Base-by-base conservation (phyloP, 345 rosid genomes). In the Gossypium longicalyx region DNA sequence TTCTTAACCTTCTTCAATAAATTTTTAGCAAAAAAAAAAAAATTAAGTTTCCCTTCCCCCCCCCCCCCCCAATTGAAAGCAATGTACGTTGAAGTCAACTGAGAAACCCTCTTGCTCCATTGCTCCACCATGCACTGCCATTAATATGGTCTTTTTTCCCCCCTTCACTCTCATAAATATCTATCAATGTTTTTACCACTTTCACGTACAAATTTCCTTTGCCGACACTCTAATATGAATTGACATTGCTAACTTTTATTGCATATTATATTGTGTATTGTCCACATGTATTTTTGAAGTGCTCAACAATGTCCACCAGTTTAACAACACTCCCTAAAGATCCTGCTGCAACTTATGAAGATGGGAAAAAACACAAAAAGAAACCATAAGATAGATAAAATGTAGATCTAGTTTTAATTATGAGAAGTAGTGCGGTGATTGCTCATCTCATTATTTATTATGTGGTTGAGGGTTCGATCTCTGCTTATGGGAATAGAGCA, bases 201-300 rank as follows among this genome's bases (percentile, higher is more conserved):
- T 8, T 54, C 9, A 9, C 22, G 59, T 54, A 3, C 23, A 75
- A 65, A 29, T 56, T 79, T 76, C 83, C 82, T 70, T 52, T 80
- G 82, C 87, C 82, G 84, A 83, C 86, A 81, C 73, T 44, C 41
- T 34, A 34, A 4, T 29, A 29, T 19, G 3, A 58, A 12, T 62
- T 70, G 58, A 10, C 59, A 27, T 51, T 27, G 45, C 16, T 27
- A 51, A 51, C 72, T 51, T 56, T 69, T 16, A 51, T 25, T 49
- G 15, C 58, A 51, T 27, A 20, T 3, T 9, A 1, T n/a, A 49
- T 15, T 57, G 2, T 20, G 2, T 12, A 23, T 59, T 59, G 0
- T 12, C 19, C 64, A 27, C 27, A 9, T 38, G n/a, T 3, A 45
- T 67, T 58, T 76, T 80, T 71, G 81, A 73, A 75, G 19, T 78